These are phyloP conservation scores for Penicillium olsonii DNA, from an alignment of 2,329 filamentous ascomycete species.

Conservation along the genomic window DNA sequence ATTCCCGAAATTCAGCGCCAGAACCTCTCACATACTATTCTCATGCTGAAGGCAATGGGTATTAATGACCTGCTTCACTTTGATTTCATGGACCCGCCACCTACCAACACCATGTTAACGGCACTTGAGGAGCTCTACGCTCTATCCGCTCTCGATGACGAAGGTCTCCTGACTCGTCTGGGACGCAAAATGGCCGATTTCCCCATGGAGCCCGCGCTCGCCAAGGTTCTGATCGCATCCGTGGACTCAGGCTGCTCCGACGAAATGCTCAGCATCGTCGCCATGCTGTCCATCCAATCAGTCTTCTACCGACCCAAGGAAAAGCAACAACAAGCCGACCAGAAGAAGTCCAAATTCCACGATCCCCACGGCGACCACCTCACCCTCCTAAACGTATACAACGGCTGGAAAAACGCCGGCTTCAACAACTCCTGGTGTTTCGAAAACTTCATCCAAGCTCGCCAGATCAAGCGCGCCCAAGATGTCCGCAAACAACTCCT, in stretches of 20 bases:
- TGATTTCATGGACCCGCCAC: slow-evolving; percentile 98
- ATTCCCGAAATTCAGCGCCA: slow-evolving; percentile 96
- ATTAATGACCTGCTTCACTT: slow-evolving; percentile 97
- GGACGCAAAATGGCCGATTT: slow-evolving; percentile 98
- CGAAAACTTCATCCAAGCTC: slow-evolving; percentile 95
- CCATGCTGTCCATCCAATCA: slow-evolving; percentile 83
- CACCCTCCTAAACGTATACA: slow-evolving; percentile 94
- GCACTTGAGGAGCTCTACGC: slow-evolving; percentile 94
- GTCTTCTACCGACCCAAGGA: slow-evolving; percentile 97
- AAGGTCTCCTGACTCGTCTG: slow-evolving; percentile 86
- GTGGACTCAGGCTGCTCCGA: slow-evolving; percentile 89
- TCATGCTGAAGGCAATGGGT: slow-evolving; percentile 98
- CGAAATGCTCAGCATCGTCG: slow-evolving; percentile 90
- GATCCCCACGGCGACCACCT: slow-evolving; percentile 93
- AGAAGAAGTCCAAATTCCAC: slow-evolving; percentile 97
- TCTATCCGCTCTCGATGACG: slow-evolving; percentile 86
- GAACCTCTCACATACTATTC: slow-evolving; percentile 87
- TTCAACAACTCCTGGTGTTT: slow-evolving; percentile 91
- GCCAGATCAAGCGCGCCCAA: slow-evolving; percentile 82
- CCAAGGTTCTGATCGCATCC: slow-evolving; percentile 85
- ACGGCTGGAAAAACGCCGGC: slow-evolving; percentile 86
- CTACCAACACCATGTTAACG: slow-evolving; percentile 96
- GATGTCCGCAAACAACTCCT: slow-evolving; percentile 91
- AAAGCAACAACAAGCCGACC: slow-evolving; percentile 92
- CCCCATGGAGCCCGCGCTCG: slow-evolving; percentile 91